Percentiles rank a stretch among this genome's conserved stretches.
phyloP scores from a whole-genome alignment of 2,329 filamentous ascomycete genomes.

The Neocatenulostroma microsporum region DNA sequence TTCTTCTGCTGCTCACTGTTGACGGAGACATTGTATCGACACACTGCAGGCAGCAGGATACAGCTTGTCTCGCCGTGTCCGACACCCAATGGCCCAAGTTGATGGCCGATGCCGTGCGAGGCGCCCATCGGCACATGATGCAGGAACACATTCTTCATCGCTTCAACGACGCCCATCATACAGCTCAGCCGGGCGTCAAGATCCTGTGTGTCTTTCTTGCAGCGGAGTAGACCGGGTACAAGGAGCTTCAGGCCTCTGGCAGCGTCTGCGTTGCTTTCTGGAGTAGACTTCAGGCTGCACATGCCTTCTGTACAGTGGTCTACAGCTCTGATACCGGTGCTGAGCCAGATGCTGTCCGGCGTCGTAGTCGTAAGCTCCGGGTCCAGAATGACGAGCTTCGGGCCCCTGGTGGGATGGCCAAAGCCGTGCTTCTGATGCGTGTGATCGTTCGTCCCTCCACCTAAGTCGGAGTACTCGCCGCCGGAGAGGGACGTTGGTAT shows the following conservation, averaged over 20 bases:
- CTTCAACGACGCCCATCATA: constrained; percentile 42
- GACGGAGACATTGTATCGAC: constrained; percentile 45
- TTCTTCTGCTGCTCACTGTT: constrained; percentile 36
- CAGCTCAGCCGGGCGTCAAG: constrained; percentile 39
- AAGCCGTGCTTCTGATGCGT: constrained; percentile 20
- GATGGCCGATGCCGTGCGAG: constrained; percentile 38
- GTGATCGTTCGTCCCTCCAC: constrained; percentile 31
- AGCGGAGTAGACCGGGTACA: constrained; percentile 39
- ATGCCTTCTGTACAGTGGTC: constrained; percentile 53
- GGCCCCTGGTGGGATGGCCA: constrained; percentile 22
- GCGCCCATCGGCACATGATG: constrained; percentile 23
- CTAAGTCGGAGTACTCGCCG: constrained; percentile 27
- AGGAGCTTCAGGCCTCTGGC: constrained; percentile 34
- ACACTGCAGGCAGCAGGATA: constrained; percentile 48
- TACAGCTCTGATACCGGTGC: constrained; percentile 49
- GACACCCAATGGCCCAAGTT: constrained; percentile 47
- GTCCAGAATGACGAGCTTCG: constrained; percentile 50
- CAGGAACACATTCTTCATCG: constrained; percentile 29
- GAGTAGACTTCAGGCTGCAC: constrained; percentile 35
- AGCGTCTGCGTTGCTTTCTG: constrained; percentile 32
- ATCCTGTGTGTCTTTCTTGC: constrained; percentile 32
- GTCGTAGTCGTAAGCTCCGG: constrained; percentile 46
- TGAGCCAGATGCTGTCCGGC: constrained; percentile 49
- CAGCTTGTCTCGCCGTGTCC: constrained; percentile 55
- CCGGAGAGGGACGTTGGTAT: constrained; percentile 8